Evolutionary conservation across 2,329 filamentous ascomycete species (phyloP).

Genomic region (Penicillium sumatraense): DNA sequence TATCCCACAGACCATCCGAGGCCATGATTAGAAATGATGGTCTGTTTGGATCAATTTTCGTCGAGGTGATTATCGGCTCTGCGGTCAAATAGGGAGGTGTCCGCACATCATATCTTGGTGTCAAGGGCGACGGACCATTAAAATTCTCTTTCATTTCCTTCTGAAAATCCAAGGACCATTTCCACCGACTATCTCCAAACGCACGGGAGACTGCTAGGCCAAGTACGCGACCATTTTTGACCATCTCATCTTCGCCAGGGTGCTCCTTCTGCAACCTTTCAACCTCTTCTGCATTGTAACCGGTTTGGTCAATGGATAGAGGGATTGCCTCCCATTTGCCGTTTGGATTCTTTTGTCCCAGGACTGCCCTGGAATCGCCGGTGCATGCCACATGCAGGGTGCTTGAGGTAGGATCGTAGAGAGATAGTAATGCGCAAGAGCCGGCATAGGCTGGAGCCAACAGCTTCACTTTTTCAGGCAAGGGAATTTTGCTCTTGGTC

Average conservation of each 20-base stretch:
- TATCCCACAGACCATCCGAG: constrained; percentile 70
- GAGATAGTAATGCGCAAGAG: constrained; percentile 66
- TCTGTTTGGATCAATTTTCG: constrained; percentile 52
- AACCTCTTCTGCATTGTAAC: constrained; percentile 64
- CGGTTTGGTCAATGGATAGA: constrained; percentile 69
- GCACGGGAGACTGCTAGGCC: constrained; percentile 67
- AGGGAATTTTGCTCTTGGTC: constrained; percentile 17
- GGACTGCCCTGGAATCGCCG: constrained; percentile 70
- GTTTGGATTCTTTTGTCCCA: constrained; percentile 50
- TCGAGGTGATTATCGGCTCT: constrained; percentile 66
- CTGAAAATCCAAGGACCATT: constrained; percentile 62
- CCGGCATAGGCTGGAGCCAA: constrained; percentile 50
- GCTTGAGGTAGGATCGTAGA: constrained; percentile 61
- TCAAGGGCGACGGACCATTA: constrained; percentile 50
- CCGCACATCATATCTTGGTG: constrained; percentile 41
- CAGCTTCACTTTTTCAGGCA: constrained; percentile 29
- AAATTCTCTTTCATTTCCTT: constrained; percentile 38
- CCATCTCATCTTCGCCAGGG: constrained; percentile 63
- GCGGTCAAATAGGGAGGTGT: constrained; percentile 71
- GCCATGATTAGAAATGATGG: constrained; percentile 68
- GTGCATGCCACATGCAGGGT: constrained; percentile 67
- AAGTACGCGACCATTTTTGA: constrained; percentile 64
- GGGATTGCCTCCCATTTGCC: constrained; percentile 57
- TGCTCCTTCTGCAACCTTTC: constrained; percentile 61
- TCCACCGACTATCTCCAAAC: constrained; percentile 72